phyloP scores from a whole-genome alignment of 441 rosid genomes.

The Hypseocharis bilobata region DNA sequence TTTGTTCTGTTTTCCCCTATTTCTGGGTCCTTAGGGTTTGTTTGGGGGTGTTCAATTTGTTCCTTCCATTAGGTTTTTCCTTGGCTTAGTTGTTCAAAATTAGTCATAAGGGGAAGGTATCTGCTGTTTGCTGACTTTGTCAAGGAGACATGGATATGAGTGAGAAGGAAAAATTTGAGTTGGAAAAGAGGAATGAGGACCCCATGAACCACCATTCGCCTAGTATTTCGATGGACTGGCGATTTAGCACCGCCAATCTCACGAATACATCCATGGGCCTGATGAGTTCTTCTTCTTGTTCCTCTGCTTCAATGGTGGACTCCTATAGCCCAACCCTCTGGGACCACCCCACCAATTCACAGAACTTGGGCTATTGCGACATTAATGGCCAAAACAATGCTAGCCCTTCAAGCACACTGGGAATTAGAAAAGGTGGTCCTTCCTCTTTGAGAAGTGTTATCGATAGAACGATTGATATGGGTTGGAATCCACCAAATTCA shows the following conservation, averaged over 20 bases:
- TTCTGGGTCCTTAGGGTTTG: slow-evolving; percentile 15
- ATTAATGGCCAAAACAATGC: slow-evolving; percentile 39
- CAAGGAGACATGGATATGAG: slow-evolving; percentile 48
- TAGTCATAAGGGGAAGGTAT: slow-evolving; percentile 22
- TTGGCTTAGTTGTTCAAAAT: slow-evolving; percentile 16
- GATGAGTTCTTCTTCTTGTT: slow-evolving; percentile 50
- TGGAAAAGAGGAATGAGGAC: slow-evolving; percentile 46
- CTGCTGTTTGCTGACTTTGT: slow-evolving; percentile 20
- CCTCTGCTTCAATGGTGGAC: slow-evolving; percentile 64
- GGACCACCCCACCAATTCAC: slow-evolving; percentile 56
- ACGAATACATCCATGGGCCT: slow-evolving; percentile 42
- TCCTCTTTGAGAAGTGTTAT: slow-evolving; percentile 32
- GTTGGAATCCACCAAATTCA: slow-evolving; percentile 57
- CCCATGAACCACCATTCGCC: slow-evolving; percentile 37
- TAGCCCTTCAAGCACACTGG: slow-evolving; percentile 35
- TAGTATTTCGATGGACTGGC: slow-evolving; percentile 50
- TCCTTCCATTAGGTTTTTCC: slow-evolving; percentile 9
- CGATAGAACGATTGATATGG: slow-evolving; percentile 53
- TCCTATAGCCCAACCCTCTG: slow-evolving; percentile 55
- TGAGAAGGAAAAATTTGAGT: slow-evolving; percentile 55
- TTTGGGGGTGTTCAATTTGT: slow-evolving; percentile 19
- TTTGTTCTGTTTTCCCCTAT: slow-evolving; percentile 18
- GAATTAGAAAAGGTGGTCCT: slow-evolving; percentile 33
- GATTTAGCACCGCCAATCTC: slow-evolving; percentile 39
- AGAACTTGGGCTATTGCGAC: slow-evolving; percentile 51